A percentile compares a stretch with the other conserved stretches of the same genome.
These are phyloP conservation scores for Vaccinium corymbosum DNA, from an alignment of 148 eudicot genomes.

Conservation along the genomic window DNA sequence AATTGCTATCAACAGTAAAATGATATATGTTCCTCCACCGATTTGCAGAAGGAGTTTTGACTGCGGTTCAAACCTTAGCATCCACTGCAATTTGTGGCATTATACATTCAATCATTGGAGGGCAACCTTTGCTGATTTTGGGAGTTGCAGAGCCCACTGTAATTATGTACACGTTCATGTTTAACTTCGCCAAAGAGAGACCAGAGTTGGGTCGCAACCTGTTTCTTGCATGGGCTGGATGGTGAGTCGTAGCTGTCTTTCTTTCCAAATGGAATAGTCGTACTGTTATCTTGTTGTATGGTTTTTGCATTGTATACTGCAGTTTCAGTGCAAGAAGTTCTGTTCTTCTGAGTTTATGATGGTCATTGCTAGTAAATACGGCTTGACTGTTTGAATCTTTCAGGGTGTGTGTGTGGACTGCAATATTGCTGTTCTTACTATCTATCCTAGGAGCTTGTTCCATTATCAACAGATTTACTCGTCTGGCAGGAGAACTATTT, in stretches of 20 bases:
- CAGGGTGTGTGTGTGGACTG: conserved; percentile 99
- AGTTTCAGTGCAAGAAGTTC: conserved; percentile 2
- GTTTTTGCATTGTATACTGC: neutral
- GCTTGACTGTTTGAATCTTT: conserved; percentile 15
- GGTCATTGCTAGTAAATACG: neutral
- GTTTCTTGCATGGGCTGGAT: conserved; percentile 95
- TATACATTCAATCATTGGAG: conserved; percentile 94
- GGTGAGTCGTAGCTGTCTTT: conserved; percentile 43
- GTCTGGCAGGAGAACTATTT: conserved; percentile 93
- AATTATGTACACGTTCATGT: conserved; percentile 97
- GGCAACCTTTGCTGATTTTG: conserved; percentile 90
- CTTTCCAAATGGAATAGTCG: neutral
- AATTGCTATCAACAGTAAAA: neutral
- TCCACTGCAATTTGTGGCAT: conserved; percentile 93
- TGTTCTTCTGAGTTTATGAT: conserved; percentile 2
- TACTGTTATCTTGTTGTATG: neutral
- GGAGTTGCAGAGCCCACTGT: conserved; percentile 99
- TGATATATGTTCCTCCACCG: neutral
- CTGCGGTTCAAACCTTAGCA: conserved; percentile 97
- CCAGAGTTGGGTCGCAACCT: conserved; percentile 77
- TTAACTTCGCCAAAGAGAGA: conserved; percentile 83
- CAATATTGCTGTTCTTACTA: conserved; percentile 78
- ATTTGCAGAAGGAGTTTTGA: conserved; percentile 74
- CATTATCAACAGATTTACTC: conserved; percentile 89
- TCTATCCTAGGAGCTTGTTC: conserved; percentile 96